Base-by-base conservation (phyloP, 495 filamentous ascomycete genomes). In the Neurospora sp. region DNA sequence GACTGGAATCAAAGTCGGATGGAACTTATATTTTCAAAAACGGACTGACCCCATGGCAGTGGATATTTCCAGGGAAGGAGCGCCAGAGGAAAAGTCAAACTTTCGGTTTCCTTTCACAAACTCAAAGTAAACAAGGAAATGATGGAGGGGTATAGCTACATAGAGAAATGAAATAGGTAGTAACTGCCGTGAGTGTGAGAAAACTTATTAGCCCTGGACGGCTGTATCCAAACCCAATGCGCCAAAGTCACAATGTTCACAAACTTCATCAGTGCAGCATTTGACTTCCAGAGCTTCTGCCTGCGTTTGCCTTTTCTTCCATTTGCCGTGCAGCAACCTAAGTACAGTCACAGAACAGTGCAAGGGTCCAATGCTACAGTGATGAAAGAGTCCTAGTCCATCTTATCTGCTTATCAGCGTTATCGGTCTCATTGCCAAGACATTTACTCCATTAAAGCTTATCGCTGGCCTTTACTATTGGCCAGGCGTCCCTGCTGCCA, bases 331-430 rank as follows among this genome's bases (percentile, higher is more conserved):
- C 41, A 18, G 16, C 41, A 44, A 44, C 39, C 42, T 46, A 14
- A n/a, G n/a, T n/a, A 27, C 27, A 27, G 27, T 27, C 27, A 27
- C 54, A 62, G 54, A 27, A 54, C 27, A 35, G 54, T 62, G 54
- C 54, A 27, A 44, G 74, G 72, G 72, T 76, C 72, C 39, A 69
- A 27, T 35, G 54, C 27, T 66, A 35, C 40, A 59, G 74, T 74
- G 72, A 66, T 54, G 72, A 62, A 31, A 37, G 69, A 16, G 10
- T 42, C 42, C 18, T 46, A 16, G 10, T 42, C 42, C 18, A 39
- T 37, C 69, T 74, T 54, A 75, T 70, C 70, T 31, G 41, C 54
- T 54, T 27, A 31, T 8, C 41, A 31, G 9, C 62, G n/a, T 18
- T 69, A 62, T 31, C 40, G 1, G 23, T 18, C 70, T 20, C 16